Conservation (phyloP, 129 eudicot genomes). For the Centrapalus pauciflorus region DNA sequence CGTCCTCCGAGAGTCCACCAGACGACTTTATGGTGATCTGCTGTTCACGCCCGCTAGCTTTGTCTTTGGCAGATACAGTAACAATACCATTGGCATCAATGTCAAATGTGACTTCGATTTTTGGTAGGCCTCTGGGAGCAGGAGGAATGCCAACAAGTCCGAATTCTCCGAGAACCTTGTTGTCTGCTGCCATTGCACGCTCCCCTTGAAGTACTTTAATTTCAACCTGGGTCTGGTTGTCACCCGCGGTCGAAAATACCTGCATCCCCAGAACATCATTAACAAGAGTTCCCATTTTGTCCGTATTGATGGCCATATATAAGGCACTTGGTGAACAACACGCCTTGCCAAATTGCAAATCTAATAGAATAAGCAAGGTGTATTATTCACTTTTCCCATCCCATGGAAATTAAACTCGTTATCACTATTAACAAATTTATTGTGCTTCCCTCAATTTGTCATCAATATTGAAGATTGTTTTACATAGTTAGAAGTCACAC, state of each 20-base stretch:
- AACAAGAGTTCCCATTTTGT: no score
- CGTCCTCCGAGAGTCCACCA: slow-evolving; percentile 43
- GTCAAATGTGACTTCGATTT: slow-evolving; percentile 50
- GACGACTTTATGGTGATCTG: slow-evolving; percentile 48
- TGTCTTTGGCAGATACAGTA: slow-evolving; percentile 45
- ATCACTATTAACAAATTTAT: no score
- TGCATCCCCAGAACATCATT: not conserved
- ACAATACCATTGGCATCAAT: slow-evolving; percentile 52
- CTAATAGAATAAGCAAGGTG: no score
- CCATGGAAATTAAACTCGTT: no score
- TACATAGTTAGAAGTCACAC: no score
- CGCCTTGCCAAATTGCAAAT: no score
- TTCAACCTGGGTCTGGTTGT: slow-evolving; percentile 14
- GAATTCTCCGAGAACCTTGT: slow-evolving; percentile 25
- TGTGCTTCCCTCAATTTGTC: no score
- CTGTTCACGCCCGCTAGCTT: slow-evolving; percentile 48
- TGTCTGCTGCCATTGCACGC: slow-evolving; percentile 12
- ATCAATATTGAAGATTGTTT: no score
- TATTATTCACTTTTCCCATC: no score
- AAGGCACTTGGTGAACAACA: no score
- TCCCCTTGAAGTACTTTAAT: slow-evolving; percentile 23
- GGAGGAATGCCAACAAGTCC: slow-evolving; percentile 46
- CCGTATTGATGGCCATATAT: no score
- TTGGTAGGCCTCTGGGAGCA: slow-evolving; percentile 46
- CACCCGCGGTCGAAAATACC: slow-evolving; percentile 13